phyloP scores from a whole-genome alignment of 345 rosid species.

The Citrus hindsii region DNA sequence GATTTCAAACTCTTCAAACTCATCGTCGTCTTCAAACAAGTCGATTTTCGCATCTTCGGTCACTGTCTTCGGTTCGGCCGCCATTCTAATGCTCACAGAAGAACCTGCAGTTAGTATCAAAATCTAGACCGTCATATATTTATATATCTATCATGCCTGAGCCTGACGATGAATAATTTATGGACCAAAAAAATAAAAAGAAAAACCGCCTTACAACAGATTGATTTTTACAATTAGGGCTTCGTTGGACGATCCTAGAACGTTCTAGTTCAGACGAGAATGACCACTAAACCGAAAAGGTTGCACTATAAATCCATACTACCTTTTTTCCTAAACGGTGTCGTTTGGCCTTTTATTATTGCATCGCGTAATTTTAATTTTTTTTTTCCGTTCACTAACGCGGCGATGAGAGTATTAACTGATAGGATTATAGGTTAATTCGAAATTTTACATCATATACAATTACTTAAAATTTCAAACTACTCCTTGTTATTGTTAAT shows the following conservation, averaged over 20 bases:
- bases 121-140: not conserved
- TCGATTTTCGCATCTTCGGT: constrained; percentile 78
- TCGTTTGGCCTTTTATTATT: not conserved
- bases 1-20: constrained; percentile 83
- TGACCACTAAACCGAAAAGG: too few relatives aligned
- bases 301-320: rapidly evolving
- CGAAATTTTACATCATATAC: too few relatives aligned
- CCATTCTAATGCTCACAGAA: constrained; percentile 33
- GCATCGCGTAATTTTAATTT: too few relatives aligned
- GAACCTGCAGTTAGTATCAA: not conserved
- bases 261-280: not conserved
- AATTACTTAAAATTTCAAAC: too few relatives aligned
- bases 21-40: constrained; percentile 91
- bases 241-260: not conserved
- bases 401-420: too few relatives aligned
- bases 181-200: not conserved
- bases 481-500: too few relatives aligned
- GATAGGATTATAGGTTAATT: too few relatives aligned
- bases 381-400: too few relatives aligned
- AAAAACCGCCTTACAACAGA: not conserved
- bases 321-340: not conserved
- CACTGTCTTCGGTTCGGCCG: constrained; percentile 51
- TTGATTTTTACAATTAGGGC: not conserved
- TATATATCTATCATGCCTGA: too few relatives aligned
- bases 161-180: not conserved